Percentiles rank a stretch among this genome's conserved stretches.
These are phyloP conservation scores for Cocos nucifera DNA, from an alignment of 176 grass and related monocot species.

Conservation along the genomic window DNA sequence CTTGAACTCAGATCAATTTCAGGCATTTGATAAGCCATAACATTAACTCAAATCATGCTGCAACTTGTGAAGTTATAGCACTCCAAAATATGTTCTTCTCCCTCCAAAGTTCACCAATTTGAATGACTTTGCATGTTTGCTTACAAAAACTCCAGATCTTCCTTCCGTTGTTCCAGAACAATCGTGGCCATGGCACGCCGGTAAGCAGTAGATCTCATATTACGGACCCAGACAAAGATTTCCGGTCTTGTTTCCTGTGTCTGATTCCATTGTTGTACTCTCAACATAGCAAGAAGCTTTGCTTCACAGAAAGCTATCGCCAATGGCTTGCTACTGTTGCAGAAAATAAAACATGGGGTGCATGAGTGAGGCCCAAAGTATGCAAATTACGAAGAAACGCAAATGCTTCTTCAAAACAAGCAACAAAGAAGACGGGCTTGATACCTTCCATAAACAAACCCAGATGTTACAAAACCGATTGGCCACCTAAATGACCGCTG, in stretches of 20 bases:
- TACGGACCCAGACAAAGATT: constrained; percentile 63
- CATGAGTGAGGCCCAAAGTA: too few relatives aligned
- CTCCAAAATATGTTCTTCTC: too few relatives aligned
- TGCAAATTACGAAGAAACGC: too few relatives aligned
- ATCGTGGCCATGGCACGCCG: constrained; percentile 48
- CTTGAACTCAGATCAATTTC: too few relatives aligned
- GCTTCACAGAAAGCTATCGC: constrained; percentile 55
- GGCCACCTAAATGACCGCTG: constrained; percentile 56
- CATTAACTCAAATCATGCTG: too few relatives aligned
- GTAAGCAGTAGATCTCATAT: constrained; percentile 49
- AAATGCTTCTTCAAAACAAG: too few relatives aligned
- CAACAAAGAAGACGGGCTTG: too few relatives aligned
- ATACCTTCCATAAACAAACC: constrained; percentile 62
- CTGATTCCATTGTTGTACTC: constrained; percentile 42
- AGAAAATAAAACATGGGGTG: not conserved
- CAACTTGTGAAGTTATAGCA: too few relatives aligned
- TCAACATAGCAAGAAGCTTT: constrained; percentile 46
- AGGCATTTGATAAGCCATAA: too few relatives aligned
- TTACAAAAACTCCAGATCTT: constrained; percentile 59
- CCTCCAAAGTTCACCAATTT: too few relatives aligned
- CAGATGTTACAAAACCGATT: constrained; percentile 68
- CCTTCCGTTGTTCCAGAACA: constrained; percentile 50
- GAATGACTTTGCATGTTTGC: not conserved
- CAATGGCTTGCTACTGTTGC: constrained; percentile 37
- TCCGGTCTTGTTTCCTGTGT: constrained; percentile 25